Base-by-base conservation (phyloP, 2,329 filamentous ascomycete species). In the Sporothrix humicola region DNA sequence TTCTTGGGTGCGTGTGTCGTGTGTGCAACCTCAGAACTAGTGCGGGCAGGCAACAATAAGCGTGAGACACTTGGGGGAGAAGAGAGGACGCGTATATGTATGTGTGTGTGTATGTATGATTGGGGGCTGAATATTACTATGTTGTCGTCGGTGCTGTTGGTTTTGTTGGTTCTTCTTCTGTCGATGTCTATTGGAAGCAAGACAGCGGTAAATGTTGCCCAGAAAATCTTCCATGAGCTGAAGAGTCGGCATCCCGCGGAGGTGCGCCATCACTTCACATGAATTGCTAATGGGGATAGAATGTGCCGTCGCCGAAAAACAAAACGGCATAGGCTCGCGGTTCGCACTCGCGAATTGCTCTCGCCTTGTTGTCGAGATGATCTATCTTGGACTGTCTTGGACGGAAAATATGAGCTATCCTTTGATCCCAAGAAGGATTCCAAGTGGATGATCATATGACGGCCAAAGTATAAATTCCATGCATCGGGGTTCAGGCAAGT, bases 11-110 rank as follows among this genome's bases (percentile, higher is more conserved):
- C 31, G 31, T 7, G 31, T 37, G 31, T 37, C 23, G 20, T 20
- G 44, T 68, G 63, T 68, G n/a, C 42, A 46, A 65, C 59, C 59
- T 23, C 37, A 15, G 17, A 23, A 23, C 37, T 5, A n/a, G 26
- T 7, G 59, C 23, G 63, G 31, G 44, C 44, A 68, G 63, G 63
- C 63, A 68, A 31, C 44, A 50, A 50, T 68, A 68, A 68, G 63
- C 63, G 63, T 68, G 63, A 48, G 44, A 12, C 44, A 8, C 44
- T 8, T 37, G 31, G 8, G 31, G 46, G 44, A 6, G 17, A 44
- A 12, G 17, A 44, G 31, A 59, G 20, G 31, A 37, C 31, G 31
- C 31, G 31, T 37, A 7, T 37, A 3, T 37, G 7, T 37, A 7
- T 37, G 31, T 37, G 31, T 37, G 31, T 37, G 5, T 37, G 31